Evolutionary conservation across 495 filamentous ascomycete genomes (phyloP), one percentile per base, ranked within the genome.

Genomic region (Clavariopsis aquatica): DNA sequence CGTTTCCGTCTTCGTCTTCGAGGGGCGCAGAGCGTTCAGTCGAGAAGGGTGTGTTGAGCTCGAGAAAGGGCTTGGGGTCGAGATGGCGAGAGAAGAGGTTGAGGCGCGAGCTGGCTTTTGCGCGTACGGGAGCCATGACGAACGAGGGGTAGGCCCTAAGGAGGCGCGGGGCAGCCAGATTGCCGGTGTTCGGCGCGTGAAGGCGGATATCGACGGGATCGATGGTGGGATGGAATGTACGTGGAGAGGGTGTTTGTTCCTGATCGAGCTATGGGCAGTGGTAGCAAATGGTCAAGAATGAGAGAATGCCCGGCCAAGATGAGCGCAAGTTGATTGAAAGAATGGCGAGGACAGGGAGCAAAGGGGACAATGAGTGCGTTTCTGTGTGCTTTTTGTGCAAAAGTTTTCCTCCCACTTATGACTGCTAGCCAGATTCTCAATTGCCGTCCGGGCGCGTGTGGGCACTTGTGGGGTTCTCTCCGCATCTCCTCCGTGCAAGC

Each of bases 51-150:
- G 85, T 87, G 76, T 84, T 89, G 64, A 86, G 78, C 65, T 80
- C 83, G 71, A 81, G 80, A 75, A 81, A 79, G 76, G 84, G 85
- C 70, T 80, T 78, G 66, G 83, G 78, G 72, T 86, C 82, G 73
- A 96, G 81, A 76, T 96, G 91, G 80, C 89, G 82, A 66, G 89
- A 87, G 76, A 95, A 92, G 75, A 92, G 84, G 71, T 85, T 87
- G 47, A 93, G 78, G 53, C 91, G 87, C 71, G 86, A 81, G 80
- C 82, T 79, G 76, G 56, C 20, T 10, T 46, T 52, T 38, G 85
- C 80, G 70, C 74, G 75, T 71, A 74, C 78, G 58, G 68, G 55
- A 72, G 84, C 85, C 81, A 86, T 76, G 66, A 73, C 80, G 78
- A 77, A 41, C 22, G 64, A 63, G 65, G 60, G 59, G 65, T 61